These are phyloP conservation scores for Fusarium gaditjirri DNA, from an alignment of 2,329 filamentous ascomycete genomes.

Conservation along the genomic window DNA sequence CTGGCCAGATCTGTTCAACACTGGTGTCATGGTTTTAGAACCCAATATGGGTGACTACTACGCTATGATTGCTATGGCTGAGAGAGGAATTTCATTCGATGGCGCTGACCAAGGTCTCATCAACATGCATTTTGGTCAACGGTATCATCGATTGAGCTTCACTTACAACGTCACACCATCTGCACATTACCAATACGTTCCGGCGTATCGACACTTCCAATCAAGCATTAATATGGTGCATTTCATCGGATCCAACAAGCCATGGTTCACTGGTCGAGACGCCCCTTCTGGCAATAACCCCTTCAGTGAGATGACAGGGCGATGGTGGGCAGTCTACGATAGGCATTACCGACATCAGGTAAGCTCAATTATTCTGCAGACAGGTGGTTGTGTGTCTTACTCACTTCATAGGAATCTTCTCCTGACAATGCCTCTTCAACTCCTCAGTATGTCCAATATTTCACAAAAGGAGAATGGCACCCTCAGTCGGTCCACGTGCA, in stretches of 20 bases:
- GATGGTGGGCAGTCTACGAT: conserved; percentile 97
- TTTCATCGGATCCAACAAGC: conserved; percentile 93
- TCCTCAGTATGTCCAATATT: conserved; percentile 60
- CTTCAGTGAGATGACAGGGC: conserved; percentile 84
- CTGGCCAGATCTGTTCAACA: conserved; percentile 98
- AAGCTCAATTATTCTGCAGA: conserved; percentile 36
- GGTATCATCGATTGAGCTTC: conserved; percentile 90
- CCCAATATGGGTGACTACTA: conserved; percentile 91
- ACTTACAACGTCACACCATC: conserved; percentile 97
- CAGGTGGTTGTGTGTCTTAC: conserved; percentile 10
- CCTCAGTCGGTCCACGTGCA: conserved; percentile 33
- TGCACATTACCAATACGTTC: conserved; percentile 96
- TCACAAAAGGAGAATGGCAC: conserved; percentile 65
- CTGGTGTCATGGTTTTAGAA: conserved; percentile 91
- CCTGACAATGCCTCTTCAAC: conserved; percentile 17
- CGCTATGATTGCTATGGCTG: conserved; percentile 83
- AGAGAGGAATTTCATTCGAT: conserved; percentile 91
- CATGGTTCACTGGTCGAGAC: conserved; percentile 77
- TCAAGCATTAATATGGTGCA: conserved; percentile 90
- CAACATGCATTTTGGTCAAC: conserved; percentile 90
- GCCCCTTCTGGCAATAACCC: conserved; percentile 66
- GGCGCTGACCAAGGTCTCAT: conserved; percentile 95
- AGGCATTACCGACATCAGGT: conserved; percentile 76
- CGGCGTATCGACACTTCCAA: conserved; percentile 93
- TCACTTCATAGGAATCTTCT: conserved; percentile 30